These are phyloP conservation scores for Moesziomyces parantarcticus DNA, from an alignment of 1,284 basidiomycete species.

Conservation along the genomic window DNA sequence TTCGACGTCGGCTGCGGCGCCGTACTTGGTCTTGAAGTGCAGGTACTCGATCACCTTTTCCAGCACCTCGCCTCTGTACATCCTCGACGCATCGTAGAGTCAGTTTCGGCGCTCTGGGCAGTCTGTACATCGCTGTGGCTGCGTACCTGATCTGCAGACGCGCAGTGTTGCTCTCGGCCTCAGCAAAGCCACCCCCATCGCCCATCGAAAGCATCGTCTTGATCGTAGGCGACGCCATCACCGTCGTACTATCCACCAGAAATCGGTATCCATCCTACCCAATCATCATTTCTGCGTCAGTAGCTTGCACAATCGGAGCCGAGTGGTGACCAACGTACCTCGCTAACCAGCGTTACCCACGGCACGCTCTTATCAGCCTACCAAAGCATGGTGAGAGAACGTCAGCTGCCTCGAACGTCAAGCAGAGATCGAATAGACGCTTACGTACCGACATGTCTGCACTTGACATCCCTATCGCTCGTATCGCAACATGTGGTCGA, in stretches of 20 bases:
- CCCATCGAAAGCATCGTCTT: conserved; percentile 56
- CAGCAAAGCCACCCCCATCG: conserved; percentile 68
- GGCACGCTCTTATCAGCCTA: conserved; percentile 12
- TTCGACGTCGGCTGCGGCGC: conserved; percentile 75
- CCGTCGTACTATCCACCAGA: conserved; percentile 49
- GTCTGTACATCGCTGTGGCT: neutral
- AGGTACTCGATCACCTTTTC: conserved; percentile 86
- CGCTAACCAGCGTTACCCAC: conserved; percentile 63
- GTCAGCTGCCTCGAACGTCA: no score
- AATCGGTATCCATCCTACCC: conserved; percentile 60
- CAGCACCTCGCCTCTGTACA: conserved; percentile 76
- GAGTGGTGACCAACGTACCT: conserved; percentile 29
- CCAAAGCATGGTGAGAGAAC: neutral
- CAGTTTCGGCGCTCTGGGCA: conserved; percentile 1
- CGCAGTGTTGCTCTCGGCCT: conserved; percentile 68
- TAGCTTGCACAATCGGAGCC: no score
- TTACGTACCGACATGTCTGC: conserved; percentile 7
- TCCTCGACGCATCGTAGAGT: neutral
- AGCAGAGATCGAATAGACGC: no score
- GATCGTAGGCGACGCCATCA: conserved; percentile 51
- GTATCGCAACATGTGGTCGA: neutral
- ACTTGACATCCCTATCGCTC: neutral
- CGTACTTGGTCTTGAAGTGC: conserved; percentile 79
- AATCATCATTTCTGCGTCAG: neutral
- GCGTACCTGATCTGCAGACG: conserved; percentile 69